phyloP scores from a whole-genome alignment of 768 basidiomycete species.

The Gymnopilus junonius region DNA sequence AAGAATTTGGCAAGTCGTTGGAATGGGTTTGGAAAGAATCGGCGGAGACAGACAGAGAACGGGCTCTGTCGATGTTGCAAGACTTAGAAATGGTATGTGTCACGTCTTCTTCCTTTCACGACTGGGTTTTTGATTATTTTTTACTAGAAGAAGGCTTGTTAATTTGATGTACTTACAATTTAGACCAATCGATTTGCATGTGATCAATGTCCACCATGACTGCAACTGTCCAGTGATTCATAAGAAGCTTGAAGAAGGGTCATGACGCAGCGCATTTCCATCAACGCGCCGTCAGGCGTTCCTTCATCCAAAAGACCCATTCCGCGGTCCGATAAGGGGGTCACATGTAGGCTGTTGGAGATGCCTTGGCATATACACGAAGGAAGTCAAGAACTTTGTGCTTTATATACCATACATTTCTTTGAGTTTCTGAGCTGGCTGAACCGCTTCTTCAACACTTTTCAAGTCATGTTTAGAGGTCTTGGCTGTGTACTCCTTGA shows the following conservation, averaged over 20 bases:
- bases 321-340: not conserved
- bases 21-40: slow-evolving; percentile 33
- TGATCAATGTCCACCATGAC: not conserved
- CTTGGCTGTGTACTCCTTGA: not conserved
- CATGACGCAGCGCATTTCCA: not conserved
- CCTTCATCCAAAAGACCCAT: not conserved
- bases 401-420: not conserved
- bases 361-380: not conserved
- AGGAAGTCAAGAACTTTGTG: not conserved
- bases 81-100: not conserved
- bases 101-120: not conserved
- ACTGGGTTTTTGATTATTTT: not conserved
- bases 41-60: slow-evolving; percentile 21
- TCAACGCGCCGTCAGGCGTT: not conserved
- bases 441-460: not conserved
- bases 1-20: slow-evolving; percentile 23
- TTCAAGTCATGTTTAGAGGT: not conserved
- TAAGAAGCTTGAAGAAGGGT: not conserved
- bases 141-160: not conserved
- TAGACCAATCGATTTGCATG: not conserved
- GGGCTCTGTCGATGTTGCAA: slow-evolving; percentile 25
- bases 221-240: not conserved
- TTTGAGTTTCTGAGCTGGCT: not conserved
- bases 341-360: not conserved
- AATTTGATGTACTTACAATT: not conserved